Evolutionary conservation across 345 rosid genomes (phyloP).

Genomic region (Eucalyptus pauciflora): DNA sequence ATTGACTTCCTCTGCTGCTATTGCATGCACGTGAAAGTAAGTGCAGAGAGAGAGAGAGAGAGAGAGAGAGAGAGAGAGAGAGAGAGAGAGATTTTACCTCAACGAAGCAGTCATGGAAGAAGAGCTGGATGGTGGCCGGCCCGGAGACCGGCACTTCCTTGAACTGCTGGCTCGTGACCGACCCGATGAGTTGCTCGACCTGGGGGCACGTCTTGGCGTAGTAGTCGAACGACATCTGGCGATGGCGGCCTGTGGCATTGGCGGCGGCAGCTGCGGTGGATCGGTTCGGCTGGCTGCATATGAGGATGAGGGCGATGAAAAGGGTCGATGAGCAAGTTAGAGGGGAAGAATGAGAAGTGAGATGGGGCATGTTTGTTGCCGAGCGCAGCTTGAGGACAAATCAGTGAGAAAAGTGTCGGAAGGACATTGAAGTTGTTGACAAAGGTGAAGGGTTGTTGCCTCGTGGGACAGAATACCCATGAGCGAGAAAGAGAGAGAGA

Average conservation of each 20-base stretch:
- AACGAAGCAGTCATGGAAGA: constrained; percentile 96
- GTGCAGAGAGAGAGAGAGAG: background rate
- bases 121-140: constrained; percentile 84
- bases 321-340: constrained; percentile 12
- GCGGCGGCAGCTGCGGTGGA: background rate
- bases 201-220: constrained; percentile 72
- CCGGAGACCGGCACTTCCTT: constrained; percentile 64
- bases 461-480: background rate
- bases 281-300: background rate
- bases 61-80: too few species aligned
- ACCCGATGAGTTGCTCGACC: constrained; percentile 56
- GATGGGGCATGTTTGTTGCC: constrained; percentile 17
- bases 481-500: background rate
- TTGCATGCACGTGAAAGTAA: background rate
- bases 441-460: background rate
- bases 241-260: constrained; percentile 3
- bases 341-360: constrained; percentile 10
- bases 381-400: constrained; percentile 16
- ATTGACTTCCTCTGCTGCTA: background rate
- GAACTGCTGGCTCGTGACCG: constrained; percentile 62
- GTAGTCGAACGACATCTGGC: constrained; percentile 37
- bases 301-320: constrained; percentile 6
- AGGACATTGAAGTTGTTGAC: background rate
- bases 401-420: background rate
- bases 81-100: constrained; percentile 20